Base-by-base conservation (phyloP, 768 basidiomycete genomes). In the Hortiboletus flavorubellus region DNA sequence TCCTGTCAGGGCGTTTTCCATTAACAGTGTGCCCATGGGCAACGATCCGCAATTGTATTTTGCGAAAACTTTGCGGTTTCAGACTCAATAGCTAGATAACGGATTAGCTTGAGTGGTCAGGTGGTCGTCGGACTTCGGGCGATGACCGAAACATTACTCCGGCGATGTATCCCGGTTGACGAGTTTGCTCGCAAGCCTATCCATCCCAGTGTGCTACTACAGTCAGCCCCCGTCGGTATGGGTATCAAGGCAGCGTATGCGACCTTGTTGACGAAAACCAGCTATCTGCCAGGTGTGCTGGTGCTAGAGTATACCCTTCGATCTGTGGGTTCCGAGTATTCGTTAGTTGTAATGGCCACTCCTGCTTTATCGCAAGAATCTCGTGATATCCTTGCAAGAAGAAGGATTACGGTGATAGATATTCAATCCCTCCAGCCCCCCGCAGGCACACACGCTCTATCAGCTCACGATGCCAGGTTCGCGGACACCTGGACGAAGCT, bases 291-390 rank as follows among this genome's bases (percentile, higher is more conserved):
- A 53, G 85, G 83, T 10, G 71, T 81, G 31, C 71, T 89, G 31
- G 79, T 84, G 4, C 66, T 88, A 8, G 71, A 85, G 50, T 69
- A 78, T 21, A 77, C 78, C 33, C 75, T 87, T 34, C 72, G 76
- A 30, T 69, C 75, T 12, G 81, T 83, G 34, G 69, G 76, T 15
- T 84, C 86, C 15, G 75, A 76, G 56, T 93, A 91, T 70, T 84
- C 89, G n/a, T 76, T 94, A 16, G 76, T 93, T 42, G 88, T 87
- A 37, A 89, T 93, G 84, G 80, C 81, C 37, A 89, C 91, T 1
- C 74, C 83, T 5, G 65, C 75, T 2, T 66, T 93, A 30, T 75
- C 84, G 4, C 55, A 75, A 31, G 75, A 80, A 21, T 80, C 77
- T 11, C 77, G 78, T 46, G 72, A 71, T 33, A 65, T 83, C 41